Evolutionary conservation across 2,329 filamentous ascomycete species (phyloP), one percentile per base, ranked within the genome.

Genomic region (Parascedosporium putredinis): DNA sequence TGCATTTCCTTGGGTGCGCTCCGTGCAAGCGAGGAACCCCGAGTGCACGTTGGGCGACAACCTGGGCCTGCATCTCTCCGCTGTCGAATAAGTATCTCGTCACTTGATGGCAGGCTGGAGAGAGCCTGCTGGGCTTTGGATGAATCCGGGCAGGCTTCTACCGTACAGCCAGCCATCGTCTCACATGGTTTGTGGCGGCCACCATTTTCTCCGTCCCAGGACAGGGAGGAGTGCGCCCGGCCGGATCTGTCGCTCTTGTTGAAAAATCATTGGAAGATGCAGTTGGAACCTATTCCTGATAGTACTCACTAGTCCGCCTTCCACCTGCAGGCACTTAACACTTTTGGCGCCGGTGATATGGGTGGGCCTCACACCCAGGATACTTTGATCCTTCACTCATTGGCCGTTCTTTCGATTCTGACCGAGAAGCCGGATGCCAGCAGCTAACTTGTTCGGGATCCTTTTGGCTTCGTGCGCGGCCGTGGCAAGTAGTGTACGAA

Each of bases 241-340:
- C 27, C 27, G 7, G 27, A 31, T 6, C 6, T 31, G 27, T 31
- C 27, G 27, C 6, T 12, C 12, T 31, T 31, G 6, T 31, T 31
- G 16, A 9, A 40, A 9, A 9, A 16, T 40, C 36, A 40, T 40
- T 40, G 36, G 18, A 40, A 40, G n/a, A 5, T 18, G 36, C 14
- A 10, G n/a, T 23, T 40, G 16, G 36, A 20, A 23, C 36, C 9
- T 40, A 40, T 22, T n/a, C 33, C 18, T 20, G 36, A 40, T 40
- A 40, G 36, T 9, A 20, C n/a, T 4, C n/a, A 40, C 18, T 40
- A 40, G 36, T 40, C n/a, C 16, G 14, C 22, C 22, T 47, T 29
- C 45, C 24, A 34, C 23, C 45, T 47, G 45, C 45, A 47, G 29
- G 45, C 45, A 47, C 45, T 47, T 47, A 24, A 33, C 45, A 16